Conservation (phyloP, 148 eudicot species). For the Fagopyrum tataricum region DNA sequence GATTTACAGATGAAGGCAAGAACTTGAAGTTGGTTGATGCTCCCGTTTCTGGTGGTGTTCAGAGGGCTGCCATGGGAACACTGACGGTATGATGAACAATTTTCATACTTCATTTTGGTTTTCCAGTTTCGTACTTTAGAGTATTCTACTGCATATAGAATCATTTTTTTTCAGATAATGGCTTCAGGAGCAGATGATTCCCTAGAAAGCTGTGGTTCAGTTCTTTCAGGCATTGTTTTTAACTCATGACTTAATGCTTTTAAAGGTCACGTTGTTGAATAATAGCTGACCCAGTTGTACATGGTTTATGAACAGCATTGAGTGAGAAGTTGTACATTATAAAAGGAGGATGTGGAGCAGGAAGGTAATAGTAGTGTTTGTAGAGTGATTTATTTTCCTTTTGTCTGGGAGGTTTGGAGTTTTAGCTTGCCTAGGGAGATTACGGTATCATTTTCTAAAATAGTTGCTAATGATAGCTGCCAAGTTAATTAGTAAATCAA, state of each 20-base stretch:
- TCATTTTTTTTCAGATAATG: slow-evolving; percentile 54
- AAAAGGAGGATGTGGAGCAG: slow-evolving; percentile 96
- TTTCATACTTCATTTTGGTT: background rate
- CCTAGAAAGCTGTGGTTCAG: slow-evolving; percentile 61
- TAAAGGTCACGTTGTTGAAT: background rate
- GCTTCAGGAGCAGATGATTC: slow-evolving; percentile 91
- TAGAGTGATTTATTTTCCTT: background rate
- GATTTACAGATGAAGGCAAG: slow-evolving; percentile 47
- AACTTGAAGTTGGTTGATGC: slow-evolving; percentile 88
- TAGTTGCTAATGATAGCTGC: background rate
- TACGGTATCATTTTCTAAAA: background rate
- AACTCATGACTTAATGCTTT: background rate
- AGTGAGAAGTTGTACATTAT: slow-evolving; percentile 95
- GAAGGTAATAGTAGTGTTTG: slow-evolving; percentile 48
- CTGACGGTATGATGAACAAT: slow-evolving; percentile 59
- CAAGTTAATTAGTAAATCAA: background rate
- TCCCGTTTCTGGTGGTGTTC: slow-evolving; percentile 98
- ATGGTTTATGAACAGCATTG: slow-evolving; percentile 47
- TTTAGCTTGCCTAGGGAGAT: background rate
- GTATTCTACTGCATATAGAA: background rate
- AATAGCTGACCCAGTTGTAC: slow-evolving; percentile 12
- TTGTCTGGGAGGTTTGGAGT: background rate
- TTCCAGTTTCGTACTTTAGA: background rate
- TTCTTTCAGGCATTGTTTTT: slow-evolving; percentile 60
- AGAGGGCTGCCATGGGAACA: slow-evolving; percentile 76